A percentile compares a stretch with the other conserved stretches of the same genome.
These are phyloP conservation scores for Phytopythium mirpurense DNA, from an alignment of 352 stramenopile species.

Conservation along the genomic window DNA sequence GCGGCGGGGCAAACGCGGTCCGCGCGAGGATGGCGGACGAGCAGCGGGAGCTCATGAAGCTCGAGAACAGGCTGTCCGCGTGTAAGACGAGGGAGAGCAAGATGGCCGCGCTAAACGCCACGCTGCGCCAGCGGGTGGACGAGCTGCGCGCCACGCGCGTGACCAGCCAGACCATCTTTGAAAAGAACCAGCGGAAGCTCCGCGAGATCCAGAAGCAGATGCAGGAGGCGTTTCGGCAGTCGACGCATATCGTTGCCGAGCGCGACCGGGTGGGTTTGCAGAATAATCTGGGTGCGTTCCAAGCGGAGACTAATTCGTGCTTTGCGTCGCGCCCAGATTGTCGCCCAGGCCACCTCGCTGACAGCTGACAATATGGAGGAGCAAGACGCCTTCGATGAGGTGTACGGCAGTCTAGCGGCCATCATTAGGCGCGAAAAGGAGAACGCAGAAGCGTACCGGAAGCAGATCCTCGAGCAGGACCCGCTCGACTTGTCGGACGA, in stretches of 20 bases:
- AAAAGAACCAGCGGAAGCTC: slow-evolving; percentile 75
- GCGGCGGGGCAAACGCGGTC: slow-evolving; percentile 64
- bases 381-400: slow-evolving; percentile 68
- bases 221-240: slow-evolving; percentile 64
- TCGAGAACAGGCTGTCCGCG: slow-evolving; percentile 71
- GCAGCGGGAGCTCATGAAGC: slow-evolving; percentile 70
- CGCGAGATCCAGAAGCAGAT: slow-evolving; percentile 73
- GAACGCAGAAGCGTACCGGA: slow-evolving; percentile 69
- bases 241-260: slow-evolving; percentile 67
- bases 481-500: slow-evolving; percentile 59
- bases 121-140: slow-evolving; percentile 51
- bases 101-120: slow-evolving; percentile 50
- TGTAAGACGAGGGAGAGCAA: slow-evolving; percentile 75
- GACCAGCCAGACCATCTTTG: slow-evolving; percentile 67
- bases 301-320: neutral
- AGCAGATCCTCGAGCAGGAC: slow-evolving; percentile 72
- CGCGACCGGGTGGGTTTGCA: slow-evolving; percentile 55
- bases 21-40: slow-evolving; percentile 65
- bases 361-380: slow-evolving; percentile 69
- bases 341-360: slow-evolving; percentile 61
- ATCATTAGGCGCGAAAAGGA: slow-evolving; percentile 76
- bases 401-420: slow-evolving; percentile 60
- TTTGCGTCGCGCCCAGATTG: slow-evolving; percentile 21
- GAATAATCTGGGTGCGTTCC: neutral
- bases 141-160: slow-evolving; percentile 57